Base-by-base conservation (phyloP, 768 basidiomycete genomes). In the Boletellus emodensis region DNA sequence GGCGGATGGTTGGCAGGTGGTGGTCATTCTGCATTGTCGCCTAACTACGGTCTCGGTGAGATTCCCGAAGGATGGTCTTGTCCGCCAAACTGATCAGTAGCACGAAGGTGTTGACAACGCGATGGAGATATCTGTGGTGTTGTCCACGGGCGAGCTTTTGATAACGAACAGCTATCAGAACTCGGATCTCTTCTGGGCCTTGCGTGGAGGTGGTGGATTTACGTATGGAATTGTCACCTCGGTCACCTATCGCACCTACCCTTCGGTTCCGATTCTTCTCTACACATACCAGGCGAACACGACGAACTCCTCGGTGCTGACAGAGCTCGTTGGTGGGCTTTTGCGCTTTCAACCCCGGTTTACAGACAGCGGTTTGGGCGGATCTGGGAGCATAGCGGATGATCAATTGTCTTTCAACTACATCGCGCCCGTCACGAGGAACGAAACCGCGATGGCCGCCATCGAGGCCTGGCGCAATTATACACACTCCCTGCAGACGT, bases 91-190 rank as follows among this genome's bases (percentile, higher is more conserved):
- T 44, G 24, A 60, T n/a, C 18, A 0, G 8, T 12, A 5, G 33
- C 4, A 30, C 20, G 8, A 46, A 76, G 77, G 76, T 48, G 76
- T 74, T 13, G 79, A 79, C 60, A 76, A 77, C 38, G 72, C 37
- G 6, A 17, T 38, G 9, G 37, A 38, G 8, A 38, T 38, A 17
- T 38, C 37, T 2, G 37, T 38, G 17, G 37, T 38, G n/a, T 17
- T 38, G 9, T 38, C 37, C 3, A 38, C 37, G 5, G 37, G 37
- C 5, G 37, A 38, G 37, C 18, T 38, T 9, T 38, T 38, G 37
- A 17, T 10, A 1, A 18, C 37, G 17, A 38, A 38, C 37, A 10
- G 18, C 17, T 38, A 38, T 38, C 37, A 38, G 17, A 18, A 38
- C 37, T 38, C 37, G 17, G 37, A 38, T 10, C 37, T 38, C 15